A percentile compares a stretch with the other conserved stretches of the same genome.
Conservation (phyloP, 768 basidiomycete species). For the Tulasnella sp. region DNA sequence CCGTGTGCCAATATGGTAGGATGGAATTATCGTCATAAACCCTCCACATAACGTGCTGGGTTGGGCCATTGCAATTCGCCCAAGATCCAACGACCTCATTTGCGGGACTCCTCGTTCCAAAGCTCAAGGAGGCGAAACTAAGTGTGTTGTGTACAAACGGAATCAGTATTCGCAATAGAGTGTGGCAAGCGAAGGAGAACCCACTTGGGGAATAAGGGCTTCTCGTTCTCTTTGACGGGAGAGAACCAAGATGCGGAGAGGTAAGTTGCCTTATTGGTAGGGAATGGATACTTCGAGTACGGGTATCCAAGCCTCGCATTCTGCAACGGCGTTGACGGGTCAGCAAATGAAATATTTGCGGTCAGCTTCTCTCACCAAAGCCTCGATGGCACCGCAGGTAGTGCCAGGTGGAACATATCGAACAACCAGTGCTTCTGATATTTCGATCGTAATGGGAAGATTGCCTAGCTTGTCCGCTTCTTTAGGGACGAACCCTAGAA, state of each 20-base stretch:
- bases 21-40: neutral
- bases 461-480: neutral
- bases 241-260: neutral
- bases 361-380: neutral
- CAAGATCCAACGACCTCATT: neutral
- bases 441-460: neutral
- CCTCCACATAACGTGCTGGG: neutral
- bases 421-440: neutral
- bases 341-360: neutral
- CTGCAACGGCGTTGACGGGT: neutral
- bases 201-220: neutral
- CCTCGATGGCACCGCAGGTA: neutral
- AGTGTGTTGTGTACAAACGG: neutral
- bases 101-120: neutral
- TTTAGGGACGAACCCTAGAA: neutral
- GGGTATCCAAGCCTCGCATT: neutral
- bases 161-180: neutral
- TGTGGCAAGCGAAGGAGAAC: neutral
- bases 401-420: neutral
- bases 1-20: neutral
- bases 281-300: neutral
- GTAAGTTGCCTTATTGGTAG: neutral
- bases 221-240: neutral
- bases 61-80: neutral
- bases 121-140: neutral